Conservation (phyloP, 305 asterid genomes). For the Plantago coronopus region DNA sequence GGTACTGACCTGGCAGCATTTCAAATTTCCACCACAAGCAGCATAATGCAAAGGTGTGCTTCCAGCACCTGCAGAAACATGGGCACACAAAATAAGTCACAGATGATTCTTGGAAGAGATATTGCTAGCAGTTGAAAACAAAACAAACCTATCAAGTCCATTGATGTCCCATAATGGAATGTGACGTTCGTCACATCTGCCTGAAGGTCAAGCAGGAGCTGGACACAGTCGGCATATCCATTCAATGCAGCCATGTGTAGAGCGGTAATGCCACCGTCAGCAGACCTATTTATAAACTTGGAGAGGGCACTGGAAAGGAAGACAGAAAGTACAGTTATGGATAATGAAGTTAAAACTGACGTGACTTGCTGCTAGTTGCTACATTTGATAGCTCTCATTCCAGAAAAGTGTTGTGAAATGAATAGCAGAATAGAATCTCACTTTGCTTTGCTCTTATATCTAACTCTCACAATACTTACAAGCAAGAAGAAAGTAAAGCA, state of each 20-base stretch:
- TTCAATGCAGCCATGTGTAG: constrained; percentile 98
- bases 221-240: constrained; percentile 90
- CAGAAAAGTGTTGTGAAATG: not conserved
- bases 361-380: not conserved
- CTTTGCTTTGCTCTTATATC: too few relatives aligned
- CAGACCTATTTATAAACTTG: constrained; percentile 85
- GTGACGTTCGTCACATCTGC: constrained; percentile 79
- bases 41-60: constrained; percentile 99
- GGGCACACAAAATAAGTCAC: constrained; percentile 10
- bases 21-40: constrained; percentile 94
- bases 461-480: not conserved
- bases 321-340: constrained; percentile 14
- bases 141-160: constrained; percentile 87
- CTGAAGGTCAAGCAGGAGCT: constrained; percentile 87
- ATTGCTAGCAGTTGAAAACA: constrained; percentile 12
- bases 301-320: constrained; percentile 58
- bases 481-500: not conserved
- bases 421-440: too few relatives aligned
- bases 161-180: constrained; percentile 85
- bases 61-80: constrained; percentile 67
- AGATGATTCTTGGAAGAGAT: constrained; percentile 15
- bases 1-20: constrained; percentile 86
- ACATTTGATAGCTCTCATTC: not conserved
- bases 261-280: constrained; percentile 98
- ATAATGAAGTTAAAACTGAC: not conserved